Evolutionary conservation across 257 asterid genomes (phyloP).

Genomic region (Craterostigma plantagineum): DNA sequence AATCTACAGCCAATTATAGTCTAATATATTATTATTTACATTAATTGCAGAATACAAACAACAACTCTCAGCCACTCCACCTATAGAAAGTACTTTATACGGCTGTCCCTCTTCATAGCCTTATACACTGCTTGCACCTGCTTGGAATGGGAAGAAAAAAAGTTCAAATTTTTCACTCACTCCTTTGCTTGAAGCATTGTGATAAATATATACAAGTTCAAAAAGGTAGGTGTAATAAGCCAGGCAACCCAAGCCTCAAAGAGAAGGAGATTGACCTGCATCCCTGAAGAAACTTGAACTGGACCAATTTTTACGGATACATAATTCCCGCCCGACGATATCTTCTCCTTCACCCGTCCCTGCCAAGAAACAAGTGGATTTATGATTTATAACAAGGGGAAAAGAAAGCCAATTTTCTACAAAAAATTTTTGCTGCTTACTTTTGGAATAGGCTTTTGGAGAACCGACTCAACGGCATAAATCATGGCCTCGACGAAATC

Average conservation of each 20-base stretch:
- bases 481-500: slow-evolving; percentile 73
- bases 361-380: slow-evolving; percentile 11
- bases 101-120: slow-evolving; percentile 65
- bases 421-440: too few species aligned
- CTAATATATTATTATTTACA: too few species aligned
- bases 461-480: slow-evolving; percentile 58
- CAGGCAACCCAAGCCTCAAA: too few species aligned
- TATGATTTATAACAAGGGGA: background rate
- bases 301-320: slow-evolving; percentile 79
- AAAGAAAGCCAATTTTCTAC: background rate
- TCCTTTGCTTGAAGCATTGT: background rate
- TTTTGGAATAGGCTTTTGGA: slow-evolving; percentile 48
- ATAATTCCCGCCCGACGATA: slow-evolving; percentile 61
- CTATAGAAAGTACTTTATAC: slow-evolving; percentile 67
- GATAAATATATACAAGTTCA: too few species aligned
- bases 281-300: slow-evolving; percentile 56
- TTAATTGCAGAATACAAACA: too few species aligned
- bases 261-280: slow-evolving; percentile 32
- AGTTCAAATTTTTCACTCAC: background rate
- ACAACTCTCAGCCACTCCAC: background rate
- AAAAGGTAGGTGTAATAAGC: background rate
- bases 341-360: slow-evolving; percentile 68
- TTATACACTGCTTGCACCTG: slow-evolving; percentile 85
- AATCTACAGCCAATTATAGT: too few species aligned
- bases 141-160: slow-evolving; percentile 2